Evolutionary conservation across 257 asterid species (phyloP).

Genomic region (Petunia axillaris): DNA sequence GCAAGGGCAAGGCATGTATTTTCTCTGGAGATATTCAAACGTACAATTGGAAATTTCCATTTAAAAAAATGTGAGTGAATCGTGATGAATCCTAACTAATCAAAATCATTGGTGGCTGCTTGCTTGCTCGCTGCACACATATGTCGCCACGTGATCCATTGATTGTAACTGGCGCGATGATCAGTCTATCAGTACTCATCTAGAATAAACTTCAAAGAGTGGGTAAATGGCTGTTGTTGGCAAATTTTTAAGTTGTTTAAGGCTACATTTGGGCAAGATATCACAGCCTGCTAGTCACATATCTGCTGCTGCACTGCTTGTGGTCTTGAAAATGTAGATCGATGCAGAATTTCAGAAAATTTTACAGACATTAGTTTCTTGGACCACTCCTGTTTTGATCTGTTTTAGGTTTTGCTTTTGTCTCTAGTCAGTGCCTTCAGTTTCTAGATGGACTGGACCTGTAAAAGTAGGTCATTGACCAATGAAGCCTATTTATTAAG

Average conservation of each 20-base stretch:
- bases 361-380: neutral
- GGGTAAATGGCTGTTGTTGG: neutral
- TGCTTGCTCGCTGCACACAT: neutral
- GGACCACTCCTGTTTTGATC: conserved; percentile 1
- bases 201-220: conserved; percentile 16
- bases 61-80: conserved; percentile 3
- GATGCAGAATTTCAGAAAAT: conserved; percentile 6
- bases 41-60: conserved; percentile 4
- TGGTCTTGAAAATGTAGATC: conserved; percentile 5
- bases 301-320: conserved; percentile 6
- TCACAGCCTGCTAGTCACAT: neutral
- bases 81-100: conserved; percentile 8
- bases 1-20: neutral
- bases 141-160: neutral
- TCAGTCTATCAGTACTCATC: neutral
- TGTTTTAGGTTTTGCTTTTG: conserved; percentile 1
- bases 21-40: conserved; percentile 11
- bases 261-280: neutral
- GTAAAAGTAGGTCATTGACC: neutral
- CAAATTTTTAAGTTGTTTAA: neutral
- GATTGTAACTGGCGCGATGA: neutral
- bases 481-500: conserved; percentile 23
- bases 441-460: neutral
- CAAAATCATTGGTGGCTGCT: conserved; percentile 9
- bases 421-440: conserved; percentile 8